Base-by-base conservation (phyloP, 495 filamentous ascomycete genomes). In the Pseudomonodictys pantanalensis region DNA sequence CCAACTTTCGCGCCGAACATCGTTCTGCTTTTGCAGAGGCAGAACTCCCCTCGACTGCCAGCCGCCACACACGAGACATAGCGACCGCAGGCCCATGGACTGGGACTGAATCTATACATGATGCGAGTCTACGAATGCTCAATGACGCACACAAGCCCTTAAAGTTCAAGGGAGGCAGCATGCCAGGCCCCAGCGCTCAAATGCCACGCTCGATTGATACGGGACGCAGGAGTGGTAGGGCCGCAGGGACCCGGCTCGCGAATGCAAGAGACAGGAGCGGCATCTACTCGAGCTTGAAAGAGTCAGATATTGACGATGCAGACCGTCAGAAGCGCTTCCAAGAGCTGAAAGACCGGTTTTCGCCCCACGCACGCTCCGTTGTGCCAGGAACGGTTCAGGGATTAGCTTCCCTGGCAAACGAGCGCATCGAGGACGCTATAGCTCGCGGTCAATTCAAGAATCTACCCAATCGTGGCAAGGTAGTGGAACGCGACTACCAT, bases 381-480 rank as follows among this genome's bases (percentile, higher is more conserved):
- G 58, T 95, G 75, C 91, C 91, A 6, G 86, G 84, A 42, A 84
- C 90, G 0, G 69, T 97, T 8, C 79, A 88, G 18, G 93, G 92
- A 0, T 73, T 98, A 11, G 80, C 87, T 22, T 86, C 87, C 2
- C 75, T 98, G 12, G 93, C 93, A 1, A 95, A 97, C 62, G 88
- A 97, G 73, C 82, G 90, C 32, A 98, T 98, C 33, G 91, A 96
- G 67, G 89, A 96, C 70, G 93, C 93, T 2, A 95, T 96, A 66
- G 86, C 89, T 8, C 79, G 91, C 23, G 93, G 93, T 0, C 89
- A 95, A 69, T 98, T 98, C 73, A 86, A 91, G 60, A 85, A 90
- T 52, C 88, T 97, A 3, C 83, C 87, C 2, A 56, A 45, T n/a
- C 79, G 93, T 10, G 93, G 93, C 0, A 89, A 89, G 64, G 85